Evolutionary conservation across 176 grass and related monocot species (phyloP), one percentile per base, ranked within the genome.

Genomic region (Rhynchospora breviuscula): DNA sequence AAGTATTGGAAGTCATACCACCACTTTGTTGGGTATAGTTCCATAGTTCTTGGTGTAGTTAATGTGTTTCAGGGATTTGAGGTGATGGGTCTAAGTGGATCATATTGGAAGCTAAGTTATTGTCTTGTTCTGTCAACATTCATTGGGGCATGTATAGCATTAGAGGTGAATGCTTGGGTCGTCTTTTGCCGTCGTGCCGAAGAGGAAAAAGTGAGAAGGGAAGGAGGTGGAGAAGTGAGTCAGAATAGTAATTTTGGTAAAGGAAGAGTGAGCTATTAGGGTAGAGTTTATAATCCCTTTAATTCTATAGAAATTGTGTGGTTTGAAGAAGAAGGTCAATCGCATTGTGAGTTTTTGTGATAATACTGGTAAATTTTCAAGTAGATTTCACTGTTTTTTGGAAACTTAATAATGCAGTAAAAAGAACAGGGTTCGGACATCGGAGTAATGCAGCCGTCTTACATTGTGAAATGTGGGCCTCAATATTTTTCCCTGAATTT

Each of bases 1-100:
- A 99, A 99, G 79, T 99, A 99, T 86, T 99, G 97, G 97, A 99
- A 99, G 86, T 99, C 97, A 77, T 99, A 99, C 89, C 97, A 99
- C 93, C 97, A 99, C 85, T 91, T 99, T 48, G 83, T 99, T 0
- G 97, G 97, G 1, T 99, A 99, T 80, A 91, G 97, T 45, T 95
- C 89, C 87, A 88, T 90, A 22, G 97, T 99, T 57, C 60, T 99
- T 52, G 97, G 97, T 15, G 97, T 96, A 66, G 97, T 96, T 57
- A 99, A 99, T 86, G 97, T 99, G 0, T 99, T 99, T 91, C 97
- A 99, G 77, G 93, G 97, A 15, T 92, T 99, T 68, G 97, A 99
- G 78, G 91, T 92, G 33, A 99, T 99, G 93, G 93, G 91, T 26
- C 83, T 99, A 9, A 85, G 91, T 3, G 86, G 86, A 8, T 92